phyloP scores from a whole-genome alignment of 2,329 filamentous ascomycete species.

The Cordyceps militaris region DNA sequence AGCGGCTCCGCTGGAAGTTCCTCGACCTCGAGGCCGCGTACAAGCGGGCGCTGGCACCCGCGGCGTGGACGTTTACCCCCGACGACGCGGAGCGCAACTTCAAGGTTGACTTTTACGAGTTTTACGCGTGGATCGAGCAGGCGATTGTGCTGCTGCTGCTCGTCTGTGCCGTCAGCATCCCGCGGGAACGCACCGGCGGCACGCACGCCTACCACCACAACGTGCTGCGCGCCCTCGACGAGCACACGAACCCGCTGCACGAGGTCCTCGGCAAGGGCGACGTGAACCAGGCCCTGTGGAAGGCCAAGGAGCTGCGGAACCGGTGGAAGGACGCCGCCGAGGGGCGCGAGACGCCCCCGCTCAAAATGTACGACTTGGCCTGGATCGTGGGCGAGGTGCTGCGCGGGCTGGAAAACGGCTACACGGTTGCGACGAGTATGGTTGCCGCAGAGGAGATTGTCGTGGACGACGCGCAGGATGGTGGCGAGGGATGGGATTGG shows the following conservation, averaged over 20 bases:
- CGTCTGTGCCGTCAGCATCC: slow-evolving; percentile 52
- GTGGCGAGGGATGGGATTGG: slow-evolving; percentile 43
- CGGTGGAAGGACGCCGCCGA: slow-evolving; percentile 64
- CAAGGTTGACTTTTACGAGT: slow-evolving; percentile 73
- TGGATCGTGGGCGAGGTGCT: slow-evolving; percentile 53
- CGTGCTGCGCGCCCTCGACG: slow-evolving; percentile 55
- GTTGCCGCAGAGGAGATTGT: slow-evolving; percentile 20
- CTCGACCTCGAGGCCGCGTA: slow-evolving; percentile 53
- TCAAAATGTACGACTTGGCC: slow-evolving; percentile 56
- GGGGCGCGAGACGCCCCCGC: slow-evolving; percentile 27
- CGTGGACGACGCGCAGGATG: slow-evolving; percentile 4
- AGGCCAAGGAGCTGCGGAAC: slow-evolving; percentile 65
- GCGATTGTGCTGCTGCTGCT: slow-evolving; percentile 60
- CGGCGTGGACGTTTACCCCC: slow-evolving; percentile 27
- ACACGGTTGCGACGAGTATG: slow-evolving; percentile 42
- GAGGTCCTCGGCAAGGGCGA: slow-evolving; percentile 46
- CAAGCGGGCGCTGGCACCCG: slow-evolving; percentile 37
- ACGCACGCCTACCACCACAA: slow-evolving; percentile 61
- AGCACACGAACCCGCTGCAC: slow-evolving; percentile 50
- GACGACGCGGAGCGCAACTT: slow-evolving; percentile 59
- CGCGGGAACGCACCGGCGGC: slow-evolving; percentile 19
- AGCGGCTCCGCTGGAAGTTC: slow-evolving; percentile 56
- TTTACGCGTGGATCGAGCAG: slow-evolving; percentile 65
- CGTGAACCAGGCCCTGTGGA: slow-evolving; percentile 50
- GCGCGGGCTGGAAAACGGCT: slow-evolving; percentile 51